phyloP scores from a whole-genome alignment of 2,329 filamentous ascomycete genomes.

The Ramularia collo-cygni region DNA sequence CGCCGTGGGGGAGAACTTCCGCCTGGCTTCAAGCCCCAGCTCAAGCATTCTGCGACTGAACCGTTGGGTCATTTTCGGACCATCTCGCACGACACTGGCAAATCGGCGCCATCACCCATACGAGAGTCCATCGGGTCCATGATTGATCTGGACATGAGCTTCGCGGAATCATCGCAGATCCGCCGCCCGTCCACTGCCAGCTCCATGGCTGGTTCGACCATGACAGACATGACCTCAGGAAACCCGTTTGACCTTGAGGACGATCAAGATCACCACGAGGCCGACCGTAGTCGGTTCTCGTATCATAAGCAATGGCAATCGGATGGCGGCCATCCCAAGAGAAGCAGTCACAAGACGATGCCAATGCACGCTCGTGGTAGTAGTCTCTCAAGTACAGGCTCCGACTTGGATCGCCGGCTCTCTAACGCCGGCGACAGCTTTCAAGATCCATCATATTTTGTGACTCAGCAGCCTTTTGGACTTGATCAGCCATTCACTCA shows the following conservation, averaged over 20 bases:
- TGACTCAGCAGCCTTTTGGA: background rate
- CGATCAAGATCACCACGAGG: constrained; percentile 22
- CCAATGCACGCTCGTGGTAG: constrained; percentile 28
- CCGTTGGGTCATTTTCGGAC: constrained; percentile 34
- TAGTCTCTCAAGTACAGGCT: constrained; percentile 28
- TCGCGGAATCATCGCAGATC: constrained; percentile 32
- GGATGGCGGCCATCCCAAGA: constrained; percentile 25
- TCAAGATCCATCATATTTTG: background rate
- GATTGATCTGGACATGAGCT: constrained; percentile 39
- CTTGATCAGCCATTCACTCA: constrained; percentile 2
- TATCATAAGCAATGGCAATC: constrained; percentile 32
- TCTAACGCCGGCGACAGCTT: background rate
- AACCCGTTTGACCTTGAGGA: constrained; percentile 47
- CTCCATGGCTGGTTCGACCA: constrained; percentile 29
- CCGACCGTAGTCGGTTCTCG: constrained; percentile 28
- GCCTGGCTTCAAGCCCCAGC: constrained; percentile 32
- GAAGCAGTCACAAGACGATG: constrained; percentile 24
- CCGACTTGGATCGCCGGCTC: constrained; percentile 19
- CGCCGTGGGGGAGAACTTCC: constrained; percentile 20
- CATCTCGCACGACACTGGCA: constrained; percentile 25
- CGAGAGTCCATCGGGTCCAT: constrained; percentile 36
- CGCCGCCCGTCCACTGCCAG: constrained; percentile 38
- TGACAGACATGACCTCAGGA: constrained; percentile 37
- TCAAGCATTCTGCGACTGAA: constrained; percentile 38
- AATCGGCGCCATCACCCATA: constrained; percentile 5